A percentile compares a stretch with the other conserved stretches of the same genome.
phyloP scores from a whole-genome alignment of 2,329 filamentous ascomycete species.

The Xylariomycetidae sp. region DNA sequence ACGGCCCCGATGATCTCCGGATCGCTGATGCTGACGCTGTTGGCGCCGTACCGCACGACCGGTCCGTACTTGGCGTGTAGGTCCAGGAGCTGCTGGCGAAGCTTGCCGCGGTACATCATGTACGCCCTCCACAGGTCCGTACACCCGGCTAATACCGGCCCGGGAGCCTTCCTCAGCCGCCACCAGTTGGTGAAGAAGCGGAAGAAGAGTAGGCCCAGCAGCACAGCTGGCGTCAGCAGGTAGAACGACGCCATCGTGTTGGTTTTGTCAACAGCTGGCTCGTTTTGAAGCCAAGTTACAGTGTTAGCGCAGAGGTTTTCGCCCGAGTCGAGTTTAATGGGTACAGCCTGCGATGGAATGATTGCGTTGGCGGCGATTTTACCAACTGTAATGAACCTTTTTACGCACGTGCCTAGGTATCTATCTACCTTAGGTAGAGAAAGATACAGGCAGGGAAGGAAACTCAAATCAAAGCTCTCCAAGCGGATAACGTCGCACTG shows the following conservation, averaged over 20 bases:
- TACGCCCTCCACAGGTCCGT: constrained; percentile 22
- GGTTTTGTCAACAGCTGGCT: no score
- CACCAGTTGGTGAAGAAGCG: constrained; percentile 15
- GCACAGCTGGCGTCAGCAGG: constrained; percentile 3
- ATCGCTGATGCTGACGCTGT: constrained; percentile 20
- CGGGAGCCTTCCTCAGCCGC: constrained; percentile 17
- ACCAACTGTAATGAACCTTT: no score
- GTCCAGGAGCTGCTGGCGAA: constrained; percentile 15
- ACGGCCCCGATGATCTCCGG: constrained; percentile 19
- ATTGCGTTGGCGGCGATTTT: no score
- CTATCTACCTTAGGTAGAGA: no score
- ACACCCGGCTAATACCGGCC: constrained; percentile 14
- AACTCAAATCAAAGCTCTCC: no score
- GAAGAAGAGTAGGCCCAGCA: constrained; percentile 6
- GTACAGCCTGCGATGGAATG: no score
- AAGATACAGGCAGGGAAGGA: no score
- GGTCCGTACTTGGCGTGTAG: constrained; percentile 16
- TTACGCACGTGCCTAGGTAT: no score
- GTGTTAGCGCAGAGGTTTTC: no score
- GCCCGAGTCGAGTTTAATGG: no score
- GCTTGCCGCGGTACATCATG: constrained; percentile 17
- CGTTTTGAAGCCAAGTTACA: no score
- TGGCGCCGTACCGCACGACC: constrained; percentile 20
- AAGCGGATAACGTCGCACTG: no score
- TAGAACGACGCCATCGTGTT: constrained; percentile 12